These are phyloP conservation scores for Buddleja alternifolia DNA, from an alignment of 257 asterid species.

Conservation along the genomic window DNA sequence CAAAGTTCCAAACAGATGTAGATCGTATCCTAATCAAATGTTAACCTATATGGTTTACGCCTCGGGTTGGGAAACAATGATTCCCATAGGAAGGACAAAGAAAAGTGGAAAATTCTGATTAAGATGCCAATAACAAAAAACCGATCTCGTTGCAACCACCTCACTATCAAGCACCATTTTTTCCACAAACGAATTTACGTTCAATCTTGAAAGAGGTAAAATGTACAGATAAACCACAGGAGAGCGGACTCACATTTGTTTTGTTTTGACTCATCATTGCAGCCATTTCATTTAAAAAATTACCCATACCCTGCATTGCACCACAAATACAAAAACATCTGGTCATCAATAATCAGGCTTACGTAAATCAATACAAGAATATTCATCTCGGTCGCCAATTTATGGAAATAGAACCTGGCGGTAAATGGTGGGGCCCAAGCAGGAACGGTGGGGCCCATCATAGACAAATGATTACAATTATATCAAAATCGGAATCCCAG, in stretches of 20 bases:
- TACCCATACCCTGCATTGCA: slow-evolving; percentile 76
- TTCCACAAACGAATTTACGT: not conserved
- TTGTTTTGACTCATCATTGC: slow-evolving; percentile 66
- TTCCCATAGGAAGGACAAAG: not conserved
- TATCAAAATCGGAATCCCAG: too few species aligned
- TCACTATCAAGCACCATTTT: not conserved
- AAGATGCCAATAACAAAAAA: too few species aligned
- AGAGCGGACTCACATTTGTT: slow-evolving; percentile 47
- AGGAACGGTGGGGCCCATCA: too few species aligned
- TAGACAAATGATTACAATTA: too few species aligned
- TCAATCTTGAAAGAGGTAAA: not conserved
- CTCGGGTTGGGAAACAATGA: not conserved
- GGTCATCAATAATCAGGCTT: not conserved
- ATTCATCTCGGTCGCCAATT: not conserved
- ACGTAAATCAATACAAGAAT: not conserved
- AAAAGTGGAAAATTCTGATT: not conserved
- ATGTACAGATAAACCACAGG: not conserved
- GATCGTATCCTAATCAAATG: not conserved
- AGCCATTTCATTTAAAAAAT: slow-evolving; percentile 77
- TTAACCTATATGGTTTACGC: not conserved
- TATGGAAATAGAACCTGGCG: not conserved
- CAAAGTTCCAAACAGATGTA: not conserved
- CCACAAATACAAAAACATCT: not conserved
- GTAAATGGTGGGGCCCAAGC: too few species aligned
- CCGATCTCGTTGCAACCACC: too few species aligned